Evolutionary conservation across 495 filamentous ascomycete species (phyloP), one percentile per base, ranked within the genome.

Genomic region (Penicillium maclennaniae): DNA sequence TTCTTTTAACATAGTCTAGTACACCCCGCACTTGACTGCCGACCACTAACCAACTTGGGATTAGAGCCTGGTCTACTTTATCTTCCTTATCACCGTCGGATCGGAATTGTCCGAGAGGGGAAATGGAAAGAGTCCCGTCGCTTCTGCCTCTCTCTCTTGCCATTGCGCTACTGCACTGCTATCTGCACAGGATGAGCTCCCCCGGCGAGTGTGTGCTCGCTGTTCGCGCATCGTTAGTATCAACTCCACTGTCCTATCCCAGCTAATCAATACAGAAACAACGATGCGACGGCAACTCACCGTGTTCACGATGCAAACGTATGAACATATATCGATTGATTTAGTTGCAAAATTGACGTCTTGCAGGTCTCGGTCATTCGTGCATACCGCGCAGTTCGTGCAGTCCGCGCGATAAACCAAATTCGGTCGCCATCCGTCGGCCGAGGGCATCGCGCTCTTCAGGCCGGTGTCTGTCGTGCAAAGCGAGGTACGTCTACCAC

Each of bases 381-480:
- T 68, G 65, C 39, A 56, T 51, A 38, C 56, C 60, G 9, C 55
- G 61, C n/a, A 55, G 31, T 43, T 51, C 57, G 16, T 53, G 61
- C n/a, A 55, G 31, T 43, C 54, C 57, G 16, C 25, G 26, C 1
- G 65, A 60, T 7, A 51, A 43, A 43, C 48, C 42, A 41, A 45
- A 43, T 7, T 1, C 45, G 3, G 45, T 49, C 4, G 43, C 47
- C 0, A 17, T 17, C 19, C 65, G 59, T 10, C 51, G 66, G 12
- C 66, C 63, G 6, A 53, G 65, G 26, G 62, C 65, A 52, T 66
- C 66, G 17, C 58, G 66, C 10, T 69, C 66, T 23, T 60, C 63
- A 5, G 52, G 60, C 8, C 63, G 60, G 14, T 69, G 66, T 53
- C 10, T 66, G 16, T 60, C 66, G 50, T 66, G 66, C 60, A 69